phyloP scores from a whole-genome alignment of 805 yeast species.

The Wickerhamiella cacticola region DNA sequence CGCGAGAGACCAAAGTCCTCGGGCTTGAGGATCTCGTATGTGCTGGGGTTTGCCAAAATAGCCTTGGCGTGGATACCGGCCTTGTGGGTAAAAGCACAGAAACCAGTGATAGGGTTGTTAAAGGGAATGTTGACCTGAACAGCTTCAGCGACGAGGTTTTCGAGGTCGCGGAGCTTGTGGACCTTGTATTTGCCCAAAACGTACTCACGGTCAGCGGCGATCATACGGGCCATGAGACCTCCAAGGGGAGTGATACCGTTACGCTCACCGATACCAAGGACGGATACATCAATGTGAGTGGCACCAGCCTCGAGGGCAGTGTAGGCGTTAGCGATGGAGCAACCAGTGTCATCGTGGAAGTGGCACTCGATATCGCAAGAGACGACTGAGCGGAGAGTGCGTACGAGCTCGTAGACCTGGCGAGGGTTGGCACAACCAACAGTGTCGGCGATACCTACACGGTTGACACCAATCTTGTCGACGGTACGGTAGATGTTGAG shows the following conservation, averaged over 20 bases:
- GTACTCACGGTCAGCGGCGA: constrained; percentile 94
- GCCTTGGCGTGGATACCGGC: constrained; percentile 99
- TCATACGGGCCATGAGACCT: constrained; percentile 98
- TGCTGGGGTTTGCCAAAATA: constrained; percentile 93
- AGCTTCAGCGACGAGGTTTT: constrained; percentile 91
- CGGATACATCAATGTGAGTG: constrained; percentile 83
- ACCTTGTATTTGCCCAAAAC: constrained; percentile 88
- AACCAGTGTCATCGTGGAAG: constrained; percentile 98
- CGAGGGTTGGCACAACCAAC: constrained; percentile 99
- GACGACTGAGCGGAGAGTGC: constrained; percentile 86
- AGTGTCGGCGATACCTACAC: constrained; percentile 98
- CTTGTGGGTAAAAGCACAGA: constrained; percentile 98
- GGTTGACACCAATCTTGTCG: constrained; percentile 92
- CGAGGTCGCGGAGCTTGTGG: constrained; percentile 91
- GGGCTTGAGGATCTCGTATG: constrained; percentile 94
- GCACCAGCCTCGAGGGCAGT: constrained; percentile 98
- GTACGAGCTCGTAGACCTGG: constrained; percentile 92
- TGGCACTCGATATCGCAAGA: constrained; percentile 97
- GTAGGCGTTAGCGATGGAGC: constrained; percentile 97
- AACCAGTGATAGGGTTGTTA: constrained; percentile 97
- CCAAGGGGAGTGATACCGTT: constrained; percentile 97
- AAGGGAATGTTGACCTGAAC: constrained; percentile 95
- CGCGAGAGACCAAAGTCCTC: constrained; percentile 90
- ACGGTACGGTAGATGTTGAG: constrained; percentile 93
- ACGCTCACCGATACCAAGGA: constrained; percentile 96